Conservation (phyloP, 108 stramenopile genomes). For the Skeletonema menzelii region DNA sequence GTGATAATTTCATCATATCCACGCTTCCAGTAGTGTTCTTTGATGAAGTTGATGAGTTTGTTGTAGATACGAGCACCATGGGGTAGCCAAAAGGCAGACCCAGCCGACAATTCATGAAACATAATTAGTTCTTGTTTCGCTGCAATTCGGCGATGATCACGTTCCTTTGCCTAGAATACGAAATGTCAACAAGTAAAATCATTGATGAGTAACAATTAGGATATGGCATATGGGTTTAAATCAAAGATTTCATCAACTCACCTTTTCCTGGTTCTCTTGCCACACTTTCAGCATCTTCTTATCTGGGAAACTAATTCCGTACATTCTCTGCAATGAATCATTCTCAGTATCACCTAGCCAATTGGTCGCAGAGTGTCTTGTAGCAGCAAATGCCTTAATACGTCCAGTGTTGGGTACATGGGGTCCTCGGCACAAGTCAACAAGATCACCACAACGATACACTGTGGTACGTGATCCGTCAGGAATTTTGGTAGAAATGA, state of each 20-base stretch:
- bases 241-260: slow-evolving; percentile 32
- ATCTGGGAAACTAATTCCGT: slow-evolving; percentile 98
- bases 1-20: slow-evolving; percentile 99
- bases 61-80: slow-evolving; percentile 99
- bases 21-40: slow-evolving; percentile 93
- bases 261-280: slow-evolving; percentile 93
- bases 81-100: slow-evolving; percentile 96
- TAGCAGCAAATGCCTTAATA: slow-evolving; percentile 95
- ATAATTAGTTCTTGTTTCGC: slow-evolving; percentile 95
- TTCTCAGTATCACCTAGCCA: slow-evolving; percentile 98
- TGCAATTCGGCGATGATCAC: slow-evolving; percentile 96
- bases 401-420: slow-evolving; percentile 94
- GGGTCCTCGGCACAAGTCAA: slow-evolving; percentile 99
- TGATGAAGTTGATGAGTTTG: slow-evolving; percentile 94
- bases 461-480: slow-evolving; percentile 97
- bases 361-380: slow-evolving; percentile 90
- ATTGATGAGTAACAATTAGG: not conserved
- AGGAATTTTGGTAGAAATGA: slow-evolving; percentile 94
- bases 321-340: slow-evolving; percentile 96
- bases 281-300: slow-evolving; percentile 97
- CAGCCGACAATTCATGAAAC: slow-evolving; percentile 97
- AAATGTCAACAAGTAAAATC: not conserved
- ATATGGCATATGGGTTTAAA: not conserved
- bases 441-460: slow-evolving; percentile 95
- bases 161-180: slow-evolving; percentile 88